These are phyloP conservation scores for Leucosporidium creatinivorum DNA, from an alignment of 768 basidiomycete genomes.

Conservation along the genomic window DNA sequence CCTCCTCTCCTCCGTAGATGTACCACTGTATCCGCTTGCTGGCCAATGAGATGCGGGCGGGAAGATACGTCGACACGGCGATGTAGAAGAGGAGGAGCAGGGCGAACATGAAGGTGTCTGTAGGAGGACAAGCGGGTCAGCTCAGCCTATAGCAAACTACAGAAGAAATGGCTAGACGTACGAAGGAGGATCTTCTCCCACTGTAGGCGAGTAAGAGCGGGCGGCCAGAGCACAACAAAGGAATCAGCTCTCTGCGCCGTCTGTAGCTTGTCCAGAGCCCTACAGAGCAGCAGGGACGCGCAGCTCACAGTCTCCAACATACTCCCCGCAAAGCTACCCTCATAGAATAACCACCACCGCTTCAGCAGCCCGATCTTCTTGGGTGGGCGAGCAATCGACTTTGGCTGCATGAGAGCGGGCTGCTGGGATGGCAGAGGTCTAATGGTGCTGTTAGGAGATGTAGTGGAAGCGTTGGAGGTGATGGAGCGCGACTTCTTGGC, in stretches of 20 bases:
- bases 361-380: slow-evolving; percentile 5
- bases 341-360: slow-evolving; percentile 18
- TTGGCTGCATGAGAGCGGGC: no score
- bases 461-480: no score
- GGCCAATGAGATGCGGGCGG: slow-evolving; percentile 7
- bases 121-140: background rate
- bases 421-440: no score
- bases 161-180: background rate
- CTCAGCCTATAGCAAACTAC: background rate
- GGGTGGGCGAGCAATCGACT: background rate
- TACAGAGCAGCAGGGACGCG: background rate
- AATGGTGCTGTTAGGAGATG: no score
- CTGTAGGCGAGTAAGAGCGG: background rate
- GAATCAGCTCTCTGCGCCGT: background rate
- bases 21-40: slow-evolving; percentile 11
- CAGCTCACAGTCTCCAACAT: slow-evolving; percentile 24
- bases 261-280: background rate
- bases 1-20: slow-evolving; percentile 7
- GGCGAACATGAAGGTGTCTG: slow-evolving; percentile 22
- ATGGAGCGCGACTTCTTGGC: no score
- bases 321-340: slow-evolving; percentile 10
- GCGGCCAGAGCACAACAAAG: background rate
- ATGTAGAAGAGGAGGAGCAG: slow-evolving; percentile 13
- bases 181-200: slow-evolving; percentile 28
- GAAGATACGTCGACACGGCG: slow-evolving; percentile 16